Percentiles rank a stretch among this genome's conserved stretches.
Conservation (phyloP, 768 basidiomycete genomes). For the Sporobolomyces roseus region DNA sequence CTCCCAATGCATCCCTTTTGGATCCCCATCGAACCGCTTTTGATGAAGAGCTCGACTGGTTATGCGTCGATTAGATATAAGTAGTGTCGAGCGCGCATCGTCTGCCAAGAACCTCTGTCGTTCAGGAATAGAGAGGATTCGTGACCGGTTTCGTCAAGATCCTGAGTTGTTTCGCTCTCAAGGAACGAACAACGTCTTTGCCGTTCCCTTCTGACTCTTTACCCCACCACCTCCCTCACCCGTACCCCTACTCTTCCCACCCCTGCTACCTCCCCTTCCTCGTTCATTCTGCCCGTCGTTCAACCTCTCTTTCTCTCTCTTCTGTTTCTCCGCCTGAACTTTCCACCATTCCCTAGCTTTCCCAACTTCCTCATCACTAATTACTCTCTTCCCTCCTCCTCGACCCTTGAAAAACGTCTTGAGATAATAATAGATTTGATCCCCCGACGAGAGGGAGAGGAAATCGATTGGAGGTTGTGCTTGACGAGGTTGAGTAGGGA, state of each 20-base stretch:
- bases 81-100: conserved; percentile 11
- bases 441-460: conserved; percentile 33
- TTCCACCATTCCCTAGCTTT: background rate
- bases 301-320: background rate
- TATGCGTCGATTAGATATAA: conserved; percentile 18
- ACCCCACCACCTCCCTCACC: background rate
- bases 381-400: background rate
- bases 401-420: conserved; percentile 15
- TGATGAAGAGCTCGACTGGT: conserved; percentile 25
- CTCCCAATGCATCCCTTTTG: too few relatives aligned
- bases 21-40: background rate
- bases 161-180: conserved; percentile 6
- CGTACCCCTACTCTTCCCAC: too few relatives aligned
- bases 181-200: conserved; percentile 21
- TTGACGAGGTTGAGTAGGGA: background rate
- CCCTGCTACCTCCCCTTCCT: background rate
- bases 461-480: conserved; percentile 10
- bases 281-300: background rate
- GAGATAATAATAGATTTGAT: conserved; percentile 27
- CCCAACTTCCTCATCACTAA: background rate
- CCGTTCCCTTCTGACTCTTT: background rate
- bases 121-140: too few relatives aligned
- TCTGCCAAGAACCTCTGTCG: background rate
- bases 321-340: background rate
- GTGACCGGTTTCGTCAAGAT: too few relatives aligned